Base-by-base conservation (phyloP, 495 filamentous ascomycete species). In the Aspergillus nanangensis region DNA sequence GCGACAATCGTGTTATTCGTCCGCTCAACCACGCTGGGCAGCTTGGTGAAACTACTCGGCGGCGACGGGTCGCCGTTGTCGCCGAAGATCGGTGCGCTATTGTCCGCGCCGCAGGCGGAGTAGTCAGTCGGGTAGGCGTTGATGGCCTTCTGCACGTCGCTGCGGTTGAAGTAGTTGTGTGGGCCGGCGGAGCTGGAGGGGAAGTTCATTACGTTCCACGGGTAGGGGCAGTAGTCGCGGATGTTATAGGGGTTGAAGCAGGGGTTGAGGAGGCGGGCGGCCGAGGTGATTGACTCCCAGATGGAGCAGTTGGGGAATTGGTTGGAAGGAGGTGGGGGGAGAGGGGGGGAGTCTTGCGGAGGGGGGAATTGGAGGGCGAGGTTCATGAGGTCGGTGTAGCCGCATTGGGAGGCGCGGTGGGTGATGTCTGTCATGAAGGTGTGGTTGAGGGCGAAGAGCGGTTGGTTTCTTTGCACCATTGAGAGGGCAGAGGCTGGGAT, bases 201-300 rank as follows among this genome's bases (percentile, higher is more conserved):
- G 61, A 88, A 90, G 19, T 86, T 88, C 38, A 91, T 80, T 0
- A 83, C 77, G 49, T 86, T 80, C 79, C 77, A 89, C 3, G 84
- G 72, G 32, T 83, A 63, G 0, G 88, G 88, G 60, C 88, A 93
- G 31, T 79, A 87, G 45, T 80, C 82, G 17, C 80, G 75, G 15
- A 93, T 74, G 45, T 88, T 80, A 64, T 91, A 92, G 36, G 85
- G 68, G 69, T 88, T 80, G 70, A 87, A 93, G 70, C 88, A 92
- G 0, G 88, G 88, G 67, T 92, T 93, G 22, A 84, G 63, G 22
- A 67, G 47, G 18, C 69, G 56, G 14, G 72, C 75, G 20, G 83
- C 87, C 13, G 67, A 58, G 36, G 71, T 64, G 41, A 87, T 76
- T 29, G 77, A 69, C 48, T 73, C 66, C 64, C 72, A 87, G 19